Evolutionary conservation across 192 early-diverging fungal species (phyloP), one percentile per base, ranked within the genome.

Genomic region (Coemansia erecta): DNA sequence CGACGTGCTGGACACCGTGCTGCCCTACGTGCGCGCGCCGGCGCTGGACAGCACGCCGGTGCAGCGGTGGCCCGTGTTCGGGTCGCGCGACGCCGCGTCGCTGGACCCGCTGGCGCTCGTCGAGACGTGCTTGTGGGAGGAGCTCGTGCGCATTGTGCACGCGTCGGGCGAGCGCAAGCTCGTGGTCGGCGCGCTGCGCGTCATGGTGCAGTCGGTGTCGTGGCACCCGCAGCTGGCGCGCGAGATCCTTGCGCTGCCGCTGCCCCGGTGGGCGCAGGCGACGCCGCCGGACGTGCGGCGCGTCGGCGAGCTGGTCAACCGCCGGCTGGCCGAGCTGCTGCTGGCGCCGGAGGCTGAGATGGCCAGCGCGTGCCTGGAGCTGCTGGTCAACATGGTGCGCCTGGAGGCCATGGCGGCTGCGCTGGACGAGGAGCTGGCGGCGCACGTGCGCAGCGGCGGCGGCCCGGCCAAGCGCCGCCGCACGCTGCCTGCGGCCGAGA

Each of bases 211-310:
- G 55, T 52, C 70, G 8, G 51, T 79, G 8, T 42, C 76, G 14
- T 79, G 76, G 66, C 76, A 79, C 42, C 76, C 76, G 50, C 76
- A 79, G 63, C 51, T 79, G 49, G 76, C 76, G 35, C 65, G 76
- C 41, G 62, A 62, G 39, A 66, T 78, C 24, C 59, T 78, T 8
- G 65, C 60, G 17, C 63, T 78, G 59, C 65, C 65, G 1, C 41
- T 46, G 18, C 75, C 75, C 5, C 41, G 35, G 31, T 60, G 63
- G 61, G 59, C 56, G 21, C 12, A 26, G 40, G 22, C 12, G 4
- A 8, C 26, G 46, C n/a, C 13, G 13, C 5, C 26, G n/a, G n/a
- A n/a, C n/a, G n/a, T n/a, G 8, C n/a, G 8, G 5, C 19, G 28
- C 24, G 66, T 68, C 24, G 76, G 70, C 46, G 53, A 68, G 51